Evolutionary conservation across 176 grass and related monocot species (phyloP), one percentile per base, ranked within the genome.

Genomic region (Cenchrus americanus): DNA sequence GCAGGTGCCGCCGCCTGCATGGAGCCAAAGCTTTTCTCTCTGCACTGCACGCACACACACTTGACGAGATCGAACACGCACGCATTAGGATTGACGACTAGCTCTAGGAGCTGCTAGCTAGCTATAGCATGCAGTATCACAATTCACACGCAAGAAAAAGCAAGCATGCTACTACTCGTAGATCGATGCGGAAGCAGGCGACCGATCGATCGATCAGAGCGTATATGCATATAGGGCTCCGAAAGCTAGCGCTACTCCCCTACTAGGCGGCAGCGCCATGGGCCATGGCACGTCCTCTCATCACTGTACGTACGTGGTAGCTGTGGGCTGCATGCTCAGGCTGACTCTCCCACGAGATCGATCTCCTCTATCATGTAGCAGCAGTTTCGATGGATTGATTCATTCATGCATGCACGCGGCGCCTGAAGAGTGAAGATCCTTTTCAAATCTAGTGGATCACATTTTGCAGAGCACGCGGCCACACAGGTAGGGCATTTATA

Each of bases 361-460:
- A 14, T 66, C 63, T 66, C 63, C 14, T 2, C n/a, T n/a, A n/a
- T 40, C 34, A 21, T 55, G 43, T 44, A 44, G 17, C 21, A 55
- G 18, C 19, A n/a, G 19, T 69, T 40, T 30, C 17, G 66, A 82
- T 61, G 21, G 66, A 82, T 61, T 71, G 80, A 71, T 71, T 57
- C 67, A 71, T 82, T 71, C 67, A 60, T 71, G 66, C 80, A 82
- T 41, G 80, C 68, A 71, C 53, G 80, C 64, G 47, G 3, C 58
- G 72, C 27, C 27, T 30, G 27, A 30, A n/a, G n/a, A n/a, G n/a
- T 34, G 19, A 80, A 68, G 78, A 80, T 80, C n/a, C 78, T 23
- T 18, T 55, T 19, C 61, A 13, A 44, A 44, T 24, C 52, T 48
- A 44, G 43, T 48, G 10, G 1, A 49, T 13, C 47, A 34, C 34